phyloP scores from a whole-genome alignment of 176 grass and related monocot species.

The Thinopyrum elongatum region DNA sequence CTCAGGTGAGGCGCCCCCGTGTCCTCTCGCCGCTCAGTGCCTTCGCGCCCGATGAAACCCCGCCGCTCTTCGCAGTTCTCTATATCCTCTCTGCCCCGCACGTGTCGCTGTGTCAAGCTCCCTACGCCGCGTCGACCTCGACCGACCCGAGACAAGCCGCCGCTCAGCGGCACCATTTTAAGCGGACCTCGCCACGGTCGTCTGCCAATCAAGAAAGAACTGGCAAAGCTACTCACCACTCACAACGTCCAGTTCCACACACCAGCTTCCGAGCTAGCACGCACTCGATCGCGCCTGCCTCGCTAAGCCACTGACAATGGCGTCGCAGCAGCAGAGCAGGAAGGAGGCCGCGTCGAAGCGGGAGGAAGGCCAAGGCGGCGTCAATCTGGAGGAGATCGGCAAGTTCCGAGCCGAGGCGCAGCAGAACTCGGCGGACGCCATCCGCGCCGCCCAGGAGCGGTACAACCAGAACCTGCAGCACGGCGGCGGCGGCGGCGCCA shows the following conservation, averaged over 20 bases:
- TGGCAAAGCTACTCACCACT: neutral
- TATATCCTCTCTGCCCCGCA: neutral
- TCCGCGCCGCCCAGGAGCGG: constrained; percentile 60
- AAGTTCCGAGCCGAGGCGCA: constrained; percentile 61
- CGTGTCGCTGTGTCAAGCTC: constrained; percentile 24
- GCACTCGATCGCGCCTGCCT: too few relatives aligned
- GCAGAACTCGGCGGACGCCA: constrained; percentile 72
- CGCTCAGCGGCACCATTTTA: constrained; percentile 30
- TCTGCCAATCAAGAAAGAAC: neutral
- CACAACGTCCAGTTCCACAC: neutral
- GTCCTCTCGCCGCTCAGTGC: neutral
- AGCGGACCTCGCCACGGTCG: neutral
- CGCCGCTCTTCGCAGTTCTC: neutral
- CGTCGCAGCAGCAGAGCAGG: constrained; percentile 44
- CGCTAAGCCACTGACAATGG: constrained; percentile 22
- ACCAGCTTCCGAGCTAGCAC: neutral
- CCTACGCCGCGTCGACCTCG: neutral
- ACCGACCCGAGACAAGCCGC: neutral
- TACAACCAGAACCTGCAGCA: constrained; percentile 41
- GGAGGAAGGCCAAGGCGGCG: neutral
- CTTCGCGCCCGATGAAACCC: neutral
- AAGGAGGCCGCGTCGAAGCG: constrained; percentile 23
- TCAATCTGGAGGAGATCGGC: constrained; percentile 63
- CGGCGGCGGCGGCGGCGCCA: neutral
- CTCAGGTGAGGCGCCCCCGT: neutral